Conservation (phyloP, 2,329 filamentous ascomycete species). For the Blumeria hordei region DNA sequence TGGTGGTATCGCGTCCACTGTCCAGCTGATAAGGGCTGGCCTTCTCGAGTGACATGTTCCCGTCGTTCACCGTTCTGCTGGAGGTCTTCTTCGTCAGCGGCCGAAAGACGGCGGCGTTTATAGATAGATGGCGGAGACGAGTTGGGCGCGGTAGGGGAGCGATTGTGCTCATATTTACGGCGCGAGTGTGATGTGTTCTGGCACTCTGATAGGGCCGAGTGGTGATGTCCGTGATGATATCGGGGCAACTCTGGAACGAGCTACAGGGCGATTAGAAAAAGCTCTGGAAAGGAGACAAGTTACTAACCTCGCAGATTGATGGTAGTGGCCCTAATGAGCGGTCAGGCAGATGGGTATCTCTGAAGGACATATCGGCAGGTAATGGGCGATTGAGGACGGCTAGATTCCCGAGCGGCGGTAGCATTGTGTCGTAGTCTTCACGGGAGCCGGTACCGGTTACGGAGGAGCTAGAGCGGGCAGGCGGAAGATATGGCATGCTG, state of each 20-base stretch:
- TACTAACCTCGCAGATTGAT: constrained; percentile 1
- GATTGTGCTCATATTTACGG: not conserved
- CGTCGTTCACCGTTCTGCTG: not conserved
- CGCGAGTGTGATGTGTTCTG: not conserved
- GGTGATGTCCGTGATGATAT: not conserved
- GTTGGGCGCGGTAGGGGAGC: not conserved
- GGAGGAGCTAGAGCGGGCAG: not conserved
- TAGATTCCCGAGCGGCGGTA: not conserved
- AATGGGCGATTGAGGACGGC: not conserved
- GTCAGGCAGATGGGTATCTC: not conserved
- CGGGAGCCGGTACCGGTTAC: not conserved
- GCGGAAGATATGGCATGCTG: not conserved
- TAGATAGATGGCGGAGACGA: not conserved
- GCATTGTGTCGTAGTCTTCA: not conserved
- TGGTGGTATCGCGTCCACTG: not conserved
- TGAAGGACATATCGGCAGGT: not conserved
- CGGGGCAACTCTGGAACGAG: not conserved
- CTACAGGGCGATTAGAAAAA: not conserved
- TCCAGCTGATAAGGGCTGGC: not conserved
- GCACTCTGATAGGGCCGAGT: not conserved
- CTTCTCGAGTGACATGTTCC: not conserved
- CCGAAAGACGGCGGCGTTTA: not conserved
- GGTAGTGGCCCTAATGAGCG: not conserved
- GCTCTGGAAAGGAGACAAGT: not conserved
- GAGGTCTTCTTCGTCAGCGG: not conserved